phyloP scores from a whole-genome alignment of 345 rosid species.

The Acer yangbiense region DNA sequence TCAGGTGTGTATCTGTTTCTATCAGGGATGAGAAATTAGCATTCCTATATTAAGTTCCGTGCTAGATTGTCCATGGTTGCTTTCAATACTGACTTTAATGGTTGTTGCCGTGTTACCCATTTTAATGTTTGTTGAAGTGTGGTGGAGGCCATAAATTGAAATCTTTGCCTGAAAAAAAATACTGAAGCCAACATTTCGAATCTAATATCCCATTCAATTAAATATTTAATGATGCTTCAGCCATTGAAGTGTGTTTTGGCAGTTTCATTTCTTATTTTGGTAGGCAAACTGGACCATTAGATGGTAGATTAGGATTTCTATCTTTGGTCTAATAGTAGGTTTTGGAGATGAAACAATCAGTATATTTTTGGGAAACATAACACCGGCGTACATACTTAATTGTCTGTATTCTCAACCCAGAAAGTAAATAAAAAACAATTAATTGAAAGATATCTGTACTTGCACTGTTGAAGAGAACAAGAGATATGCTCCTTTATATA shows the following conservation, averaged over 20 bases:
- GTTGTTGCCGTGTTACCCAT: not conserved
- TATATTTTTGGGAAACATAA: not conserved
- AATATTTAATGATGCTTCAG: not conserved
- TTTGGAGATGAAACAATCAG: not conserved
- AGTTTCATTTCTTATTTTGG: not conserved
- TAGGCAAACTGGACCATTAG: not conserved
- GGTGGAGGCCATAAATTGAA: not conserved
- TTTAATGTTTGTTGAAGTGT: not conserved
- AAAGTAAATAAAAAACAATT: not conserved
- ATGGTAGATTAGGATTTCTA: not conserved
- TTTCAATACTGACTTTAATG: not conserved
- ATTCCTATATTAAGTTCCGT: not conserved
- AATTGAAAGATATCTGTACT: not conserved
- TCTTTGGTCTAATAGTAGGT: not conserved
- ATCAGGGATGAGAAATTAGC: not conserved
- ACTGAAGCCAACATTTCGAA: not conserved
- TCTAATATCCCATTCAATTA: not conserved
- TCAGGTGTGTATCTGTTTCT: conserved; percentile 48
- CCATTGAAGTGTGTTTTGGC: not conserved
- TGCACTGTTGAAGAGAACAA: not conserved
- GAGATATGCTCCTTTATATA: not conserved
- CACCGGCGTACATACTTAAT: not conserved
- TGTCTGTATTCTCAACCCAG: not conserved
- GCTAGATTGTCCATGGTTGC: not conserved
- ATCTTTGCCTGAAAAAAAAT: not conserved